phyloP scores from a whole-genome alignment of 805 yeast genomes.

The Monosporozyma unispora region DNA sequence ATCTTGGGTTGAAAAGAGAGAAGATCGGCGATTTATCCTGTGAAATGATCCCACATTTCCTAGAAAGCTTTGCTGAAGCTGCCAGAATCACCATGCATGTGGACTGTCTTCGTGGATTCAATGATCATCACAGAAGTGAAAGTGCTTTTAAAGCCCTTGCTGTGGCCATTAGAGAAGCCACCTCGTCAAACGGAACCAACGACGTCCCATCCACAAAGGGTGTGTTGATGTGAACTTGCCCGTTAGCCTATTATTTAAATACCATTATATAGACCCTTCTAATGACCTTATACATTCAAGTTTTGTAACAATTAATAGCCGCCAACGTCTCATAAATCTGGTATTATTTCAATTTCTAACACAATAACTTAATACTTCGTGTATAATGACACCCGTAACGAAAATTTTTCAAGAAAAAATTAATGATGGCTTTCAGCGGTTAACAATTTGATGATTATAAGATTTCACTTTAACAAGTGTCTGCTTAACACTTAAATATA shows the following conservation, averaged over 20 bases:
- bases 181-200: slow-evolving; percentile 68
- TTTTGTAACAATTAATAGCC: no score
- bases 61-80: slow-evolving; percentile 88
- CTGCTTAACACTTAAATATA: no score
- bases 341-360: no score
- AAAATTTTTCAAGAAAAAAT: not conserved
- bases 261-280: not conserved
- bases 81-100: slow-evolving; percentile 90
- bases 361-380: no score
- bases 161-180: slow-evolving; percentile 81
- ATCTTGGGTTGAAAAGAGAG: slow-evolving; percentile 84
- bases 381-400: no score
- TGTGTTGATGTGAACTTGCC: slow-evolving; percentile 67
- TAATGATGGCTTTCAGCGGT: not conserved
- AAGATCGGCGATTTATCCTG: slow-evolving; percentile 85
- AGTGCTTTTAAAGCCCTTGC: slow-evolving; percentile 96
- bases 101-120: slow-evolving; percentile 85
- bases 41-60: slow-evolving; percentile 97
- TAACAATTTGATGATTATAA: not conserved
- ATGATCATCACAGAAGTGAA: slow-evolving; percentile 95
- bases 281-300: no score
- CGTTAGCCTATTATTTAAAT: not conserved
- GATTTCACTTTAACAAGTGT: not conserved
- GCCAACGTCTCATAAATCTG: no score
- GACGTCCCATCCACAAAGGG: slow-evolving; percentile 97